A percentile compares a stretch with the other conserved stretches of the same genome.
Conservation (phyloP, 257 asterid species). For the Orobanche coerulescens region DNA sequence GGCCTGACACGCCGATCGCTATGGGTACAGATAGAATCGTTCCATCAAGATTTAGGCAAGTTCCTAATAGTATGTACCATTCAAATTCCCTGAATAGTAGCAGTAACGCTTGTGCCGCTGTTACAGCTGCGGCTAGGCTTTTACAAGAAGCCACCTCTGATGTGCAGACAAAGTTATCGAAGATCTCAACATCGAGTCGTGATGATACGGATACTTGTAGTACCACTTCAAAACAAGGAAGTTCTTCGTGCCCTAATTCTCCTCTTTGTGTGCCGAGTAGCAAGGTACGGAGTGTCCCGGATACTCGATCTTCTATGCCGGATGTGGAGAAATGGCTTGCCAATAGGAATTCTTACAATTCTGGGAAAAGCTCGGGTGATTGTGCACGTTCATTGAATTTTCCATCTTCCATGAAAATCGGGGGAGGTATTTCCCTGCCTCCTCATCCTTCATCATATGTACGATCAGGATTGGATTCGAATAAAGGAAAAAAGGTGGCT, state of each 20-base stretch:
- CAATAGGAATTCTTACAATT: constrained; percentile 29
- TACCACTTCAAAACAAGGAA: constrained; percentile 21
- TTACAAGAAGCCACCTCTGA: constrained; percentile 47
- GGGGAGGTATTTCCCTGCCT: constrained; percentile 46
- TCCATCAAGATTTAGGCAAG: constrained; percentile 46
- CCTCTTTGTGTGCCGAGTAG: constrained; percentile 33
- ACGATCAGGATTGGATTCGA: constrained; percentile 42
- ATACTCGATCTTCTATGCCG: constrained; percentile 42
- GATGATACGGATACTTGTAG: constrained; percentile 25
- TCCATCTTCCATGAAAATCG: constrained; percentile 30
- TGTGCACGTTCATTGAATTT: constrained; percentile 51
- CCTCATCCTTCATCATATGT: constrained; percentile 46
- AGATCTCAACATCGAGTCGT: constrained; percentile 26
- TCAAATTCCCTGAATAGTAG: constrained; percentile 25
- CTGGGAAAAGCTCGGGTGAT: constrained; percentile 23
- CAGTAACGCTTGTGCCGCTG: constrained; percentile 22
- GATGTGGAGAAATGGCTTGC: constrained; percentile 49
- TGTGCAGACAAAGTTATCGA: constrained; percentile 32
- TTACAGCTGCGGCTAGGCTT: constrained; percentile 50
- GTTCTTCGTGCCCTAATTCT: constrained; percentile 47
- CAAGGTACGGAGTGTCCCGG: constrained; percentile 27
- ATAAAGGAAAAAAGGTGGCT: constrained; percentile 36
- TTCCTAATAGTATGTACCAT: constrained; percentile 27
- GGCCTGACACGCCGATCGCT: constrained; percentile 50
- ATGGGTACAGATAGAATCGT: constrained; percentile 36